Percentiles rank a stretch among this genome's conserved stretches.
Evolutionary conservation across 805 yeast species (phyloP).

Genomic region (Yarrowia yakushimensis): DNA sequence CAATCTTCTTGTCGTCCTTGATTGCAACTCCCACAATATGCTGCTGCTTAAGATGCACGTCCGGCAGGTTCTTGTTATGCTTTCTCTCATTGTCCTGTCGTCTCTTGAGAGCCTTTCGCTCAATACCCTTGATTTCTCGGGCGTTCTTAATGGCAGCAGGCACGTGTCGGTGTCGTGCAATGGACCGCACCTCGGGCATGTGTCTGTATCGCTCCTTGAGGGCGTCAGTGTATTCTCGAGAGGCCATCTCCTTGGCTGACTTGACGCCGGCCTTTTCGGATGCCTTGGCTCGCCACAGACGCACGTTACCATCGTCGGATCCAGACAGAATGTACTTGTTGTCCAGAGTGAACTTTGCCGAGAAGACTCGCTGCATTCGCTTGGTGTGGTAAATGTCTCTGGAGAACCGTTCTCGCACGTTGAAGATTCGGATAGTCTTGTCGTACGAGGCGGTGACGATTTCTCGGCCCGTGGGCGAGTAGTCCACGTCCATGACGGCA

Average conservation of each 20-base stretch:
- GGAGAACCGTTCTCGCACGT: constrained; percentile 79
- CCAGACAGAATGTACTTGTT: constrained; percentile 83
- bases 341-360: constrained; percentile 83
- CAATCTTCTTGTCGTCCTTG: constrained; percentile 28
- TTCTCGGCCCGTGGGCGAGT: constrained; percentile 95
- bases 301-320: constrained; percentile 92
- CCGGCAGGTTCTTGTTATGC: constrained; percentile 54
- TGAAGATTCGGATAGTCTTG: constrained; percentile 80
- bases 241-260: constrained; percentile 69
- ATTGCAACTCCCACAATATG: constrained; percentile 79
- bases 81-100: constrained; percentile 80
- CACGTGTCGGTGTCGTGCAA: constrained; percentile 86
- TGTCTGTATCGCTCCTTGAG: constrained; percentile 87
- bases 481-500: constrained; percentile 92
- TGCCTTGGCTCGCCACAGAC: constrained; percentile 89
- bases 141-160: constrained; percentile 88
- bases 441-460: constrained; percentile 94
- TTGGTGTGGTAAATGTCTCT: constrained; percentile 94
- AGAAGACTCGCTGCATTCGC: constrained; percentile 93
- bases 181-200: constrained; percentile 94
- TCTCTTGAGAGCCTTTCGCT: constrained; percentile 67
- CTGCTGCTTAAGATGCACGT: constrained; percentile 69
- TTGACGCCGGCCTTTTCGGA: constrained; percentile 79
- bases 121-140: constrained; percentile 74
- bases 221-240: constrained; percentile 81